phyloP scores from a whole-genome alignment of 176 grass and related monocot genomes.

The Juncus inflexus region DNA sequence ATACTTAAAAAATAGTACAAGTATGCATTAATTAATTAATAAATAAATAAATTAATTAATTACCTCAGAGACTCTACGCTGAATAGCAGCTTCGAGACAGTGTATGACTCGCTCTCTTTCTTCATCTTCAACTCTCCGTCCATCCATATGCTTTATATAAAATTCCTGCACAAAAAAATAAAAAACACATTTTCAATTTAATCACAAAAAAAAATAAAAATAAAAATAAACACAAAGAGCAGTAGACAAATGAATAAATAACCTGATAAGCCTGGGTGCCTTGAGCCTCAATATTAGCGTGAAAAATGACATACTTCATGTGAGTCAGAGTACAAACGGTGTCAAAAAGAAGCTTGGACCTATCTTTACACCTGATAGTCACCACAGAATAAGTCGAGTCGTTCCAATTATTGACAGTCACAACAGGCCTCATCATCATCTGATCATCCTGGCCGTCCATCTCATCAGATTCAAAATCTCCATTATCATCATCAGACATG shows the following conservation, averaged over 20 bases:
- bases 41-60: constrained; percentile 15
- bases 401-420: constrained; percentile 68
- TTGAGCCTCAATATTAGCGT: constrained; percentile 59
- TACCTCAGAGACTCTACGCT: constrained; percentile 84
- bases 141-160: constrained; percentile 66
- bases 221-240: neutral
- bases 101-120: constrained; percentile 62
- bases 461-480: constrained; percentile 29
- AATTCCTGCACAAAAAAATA: constrained; percentile 52
- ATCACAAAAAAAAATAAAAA: constrained; percentile 10
- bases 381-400: constrained; percentile 84
- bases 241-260: constrained; percentile 2
- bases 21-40: constrained; percentile 3
- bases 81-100: constrained; percentile 78
- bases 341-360: constrained; percentile 79
- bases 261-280: constrained; percentile 76
- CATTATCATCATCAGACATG: constrained; percentile 48
- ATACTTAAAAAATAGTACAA: neutral
- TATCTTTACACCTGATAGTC: constrained; percentile 74
- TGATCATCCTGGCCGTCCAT: constrained; percentile 19
- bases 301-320: constrained; percentile 70
- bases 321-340: constrained; percentile 79
- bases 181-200: constrained; percentile 6
- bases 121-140: constrained; percentile 59
- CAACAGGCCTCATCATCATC: constrained; percentile 38